Conservation (phyloP, 768 basidiomycete genomes). For the Albatrellus ellisii region DNA sequence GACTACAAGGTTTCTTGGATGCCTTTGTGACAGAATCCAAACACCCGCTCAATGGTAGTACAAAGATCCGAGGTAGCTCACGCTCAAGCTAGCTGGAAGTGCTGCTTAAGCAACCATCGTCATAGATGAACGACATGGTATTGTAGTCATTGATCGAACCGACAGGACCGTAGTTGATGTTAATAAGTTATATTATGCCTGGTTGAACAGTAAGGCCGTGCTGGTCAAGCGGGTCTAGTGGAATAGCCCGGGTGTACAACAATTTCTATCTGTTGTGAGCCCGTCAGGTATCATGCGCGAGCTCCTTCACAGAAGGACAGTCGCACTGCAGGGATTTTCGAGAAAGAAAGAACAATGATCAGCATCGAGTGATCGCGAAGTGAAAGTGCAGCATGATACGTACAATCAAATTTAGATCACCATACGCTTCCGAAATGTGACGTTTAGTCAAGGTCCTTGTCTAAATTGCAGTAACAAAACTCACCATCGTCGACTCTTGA, state of each 20-base stretch:
- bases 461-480: slow-evolving; percentile 17
- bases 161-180: not conserved
- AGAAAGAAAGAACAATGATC: slow-evolving; percentile 10
- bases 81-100: too few species aligned
- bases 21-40: too few species aligned
- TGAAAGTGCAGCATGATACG: slow-evolving; percentile 22
- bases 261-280: slow-evolving; percentile 11
- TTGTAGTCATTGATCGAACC: too few species aligned
- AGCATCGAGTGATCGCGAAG: not conserved
- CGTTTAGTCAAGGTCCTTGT: not conserved
- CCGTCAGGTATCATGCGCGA: slow-evolving; percentile 27
- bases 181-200: not conserved
- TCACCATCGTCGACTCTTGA: slow-evolving; percentile 87
- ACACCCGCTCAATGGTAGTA: too few species aligned
- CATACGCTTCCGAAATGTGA: slow-evolving; percentile 47
- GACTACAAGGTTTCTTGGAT: too few species aligned
- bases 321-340: too few species aligned
- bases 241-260: slow-evolving; percentile 22
- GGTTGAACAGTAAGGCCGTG: slow-evolving; percentile 13
- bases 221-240: slow-evolving; percentile 29
- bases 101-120: too few species aligned
- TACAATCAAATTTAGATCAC: slow-evolving; percentile 83
- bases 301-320: slow-evolving; percentile 76
- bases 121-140: too few species aligned
- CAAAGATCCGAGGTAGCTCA: too few species aligned